Evolutionary conservation across 1,284 basidiomycete species (phyloP).

Genomic region (Fistulinella cinereoalba): DNA sequence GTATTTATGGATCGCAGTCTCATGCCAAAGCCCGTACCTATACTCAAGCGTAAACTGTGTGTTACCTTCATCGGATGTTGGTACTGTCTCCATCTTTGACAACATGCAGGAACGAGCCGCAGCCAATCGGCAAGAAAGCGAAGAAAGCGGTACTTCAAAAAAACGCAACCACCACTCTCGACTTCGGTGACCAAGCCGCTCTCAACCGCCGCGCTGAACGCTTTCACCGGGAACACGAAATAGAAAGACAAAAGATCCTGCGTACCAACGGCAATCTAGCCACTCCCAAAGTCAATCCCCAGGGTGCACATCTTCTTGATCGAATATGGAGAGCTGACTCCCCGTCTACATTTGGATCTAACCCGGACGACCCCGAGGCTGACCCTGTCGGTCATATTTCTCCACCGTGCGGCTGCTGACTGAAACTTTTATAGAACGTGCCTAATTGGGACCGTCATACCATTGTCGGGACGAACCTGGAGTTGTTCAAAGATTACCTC

Average conservation of each 20-base stretch:
- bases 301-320: constrained; percentile 50
- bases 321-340: constrained; percentile 45
- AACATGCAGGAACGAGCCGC: constrained; percentile 39
- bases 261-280: constrained; percentile 30
- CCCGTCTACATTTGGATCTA: constrained; percentile 43
- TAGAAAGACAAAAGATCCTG: constrained; percentile 64
- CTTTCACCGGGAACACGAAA: constrained; percentile 78
- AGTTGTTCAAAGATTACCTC: constrained; percentile 94
- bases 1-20: constrained; percentile 44
- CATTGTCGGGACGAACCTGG: constrained; percentile 87
- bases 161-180: constrained; percentile 40
- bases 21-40: constrained; percentile 55
- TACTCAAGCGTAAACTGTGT: constrained; percentile 70
- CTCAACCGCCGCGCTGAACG: constrained; percentile 70
- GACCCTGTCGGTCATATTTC: constrained; percentile 56
- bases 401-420: constrained; percentile 7
- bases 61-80: constrained; percentile 11
- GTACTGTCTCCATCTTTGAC: constrained; percentile 9
- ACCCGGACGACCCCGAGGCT: constrained; percentile 63
- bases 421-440: constrained; percentile 65
- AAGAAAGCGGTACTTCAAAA: constrained; percentile 60
- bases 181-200: constrained; percentile 63
- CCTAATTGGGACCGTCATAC: constrained; percentile 96
- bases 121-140: constrained; percentile 56
- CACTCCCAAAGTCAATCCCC: constrained; percentile 47